phyloP scores from a whole-genome alignment of 306 rosid species.

The Dryas alaskensis region DNA sequence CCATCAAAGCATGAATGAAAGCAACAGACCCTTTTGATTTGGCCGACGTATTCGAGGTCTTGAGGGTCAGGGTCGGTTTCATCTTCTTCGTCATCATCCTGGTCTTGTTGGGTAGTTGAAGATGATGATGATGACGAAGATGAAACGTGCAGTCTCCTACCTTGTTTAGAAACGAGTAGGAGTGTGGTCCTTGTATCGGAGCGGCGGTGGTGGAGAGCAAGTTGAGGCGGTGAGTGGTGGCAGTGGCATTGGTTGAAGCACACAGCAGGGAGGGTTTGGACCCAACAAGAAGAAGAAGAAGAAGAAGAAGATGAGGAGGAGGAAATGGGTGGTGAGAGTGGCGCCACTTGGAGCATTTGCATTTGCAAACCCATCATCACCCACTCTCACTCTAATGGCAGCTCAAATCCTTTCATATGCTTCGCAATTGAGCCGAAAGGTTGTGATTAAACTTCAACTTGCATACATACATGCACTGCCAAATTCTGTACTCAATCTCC shows the following conservation, averaged over 20 bases:
- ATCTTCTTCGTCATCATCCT: constrained; percentile 14
- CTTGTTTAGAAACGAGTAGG: background rate
- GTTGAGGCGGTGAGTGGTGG: constrained; percentile 36
- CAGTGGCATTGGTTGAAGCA: background rate
- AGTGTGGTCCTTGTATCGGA: background rate
- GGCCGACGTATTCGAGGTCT: constrained; percentile 61
- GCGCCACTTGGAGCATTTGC: constrained; percentile 28
- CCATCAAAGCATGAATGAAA: background rate
- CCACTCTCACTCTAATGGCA: background rate
- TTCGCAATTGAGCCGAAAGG: background rate
- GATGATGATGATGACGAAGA: constrained; percentile 8
- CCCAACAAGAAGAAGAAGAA: constrained; percentile 11
- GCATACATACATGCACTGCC: background rate
- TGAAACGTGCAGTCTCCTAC: constrained; percentile 12
- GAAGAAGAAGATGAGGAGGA: constrained; percentile 25
- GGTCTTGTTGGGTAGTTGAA: constrained; percentile 25
- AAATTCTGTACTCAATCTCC: background rate
- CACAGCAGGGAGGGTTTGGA: constrained; percentile 1
- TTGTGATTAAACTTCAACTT: background rate
- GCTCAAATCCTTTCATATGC: background rate
- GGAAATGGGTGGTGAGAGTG: constrained; percentile 12
- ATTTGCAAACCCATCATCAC: constrained; percentile 21
- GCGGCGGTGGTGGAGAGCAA: constrained; percentile 4
- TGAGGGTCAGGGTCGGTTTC: constrained; percentile 35
- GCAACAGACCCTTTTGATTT: constrained; percentile 59